Conservation (phyloP, 345 rosid species). For the Eucalyptus pumila region DNA sequence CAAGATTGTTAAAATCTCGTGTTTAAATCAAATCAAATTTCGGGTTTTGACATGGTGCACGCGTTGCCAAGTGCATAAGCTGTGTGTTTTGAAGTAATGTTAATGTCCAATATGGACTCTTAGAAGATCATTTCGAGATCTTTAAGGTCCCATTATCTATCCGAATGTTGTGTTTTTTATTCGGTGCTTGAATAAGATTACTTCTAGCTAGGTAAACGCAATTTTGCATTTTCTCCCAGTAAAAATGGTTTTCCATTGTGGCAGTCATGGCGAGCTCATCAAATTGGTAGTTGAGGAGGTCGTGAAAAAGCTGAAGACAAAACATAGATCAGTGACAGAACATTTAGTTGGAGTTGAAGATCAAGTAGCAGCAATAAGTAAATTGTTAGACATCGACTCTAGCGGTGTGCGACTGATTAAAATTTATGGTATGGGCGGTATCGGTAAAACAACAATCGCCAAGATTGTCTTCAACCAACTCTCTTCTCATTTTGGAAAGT, state of each 20-base stretch:
- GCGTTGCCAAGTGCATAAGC: neutral
- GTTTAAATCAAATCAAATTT: too few relatives aligned
- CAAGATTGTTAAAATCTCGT: too few relatives aligned
- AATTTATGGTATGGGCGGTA: neutral
- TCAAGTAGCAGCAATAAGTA: neutral
- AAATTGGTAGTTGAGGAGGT: neutral
- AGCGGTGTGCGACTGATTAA: neutral
- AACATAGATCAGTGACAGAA: neutral
- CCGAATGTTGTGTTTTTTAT: neutral
- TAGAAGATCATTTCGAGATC: neutral
- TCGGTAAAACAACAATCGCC: neutral
- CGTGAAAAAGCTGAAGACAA: neutral
- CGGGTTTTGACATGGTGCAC: neutral
- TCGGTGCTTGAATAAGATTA: neutral
- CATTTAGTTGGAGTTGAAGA: neutral
- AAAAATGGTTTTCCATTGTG: neutral
- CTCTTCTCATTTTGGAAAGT: neutral
- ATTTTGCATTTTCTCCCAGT: neutral
- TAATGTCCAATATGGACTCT: neutral
- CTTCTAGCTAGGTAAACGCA: neutral
- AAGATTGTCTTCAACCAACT: neutral
- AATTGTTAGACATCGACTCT: neutral
- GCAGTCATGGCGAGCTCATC: neutral
- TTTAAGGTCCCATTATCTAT: neutral
- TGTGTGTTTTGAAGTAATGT: neutral